These are phyloP conservation scores for Sphagnum contortum DNA, from an alignment of 225 moss, liverwort and hornwort genomes.

Conservation along the genomic window DNA sequence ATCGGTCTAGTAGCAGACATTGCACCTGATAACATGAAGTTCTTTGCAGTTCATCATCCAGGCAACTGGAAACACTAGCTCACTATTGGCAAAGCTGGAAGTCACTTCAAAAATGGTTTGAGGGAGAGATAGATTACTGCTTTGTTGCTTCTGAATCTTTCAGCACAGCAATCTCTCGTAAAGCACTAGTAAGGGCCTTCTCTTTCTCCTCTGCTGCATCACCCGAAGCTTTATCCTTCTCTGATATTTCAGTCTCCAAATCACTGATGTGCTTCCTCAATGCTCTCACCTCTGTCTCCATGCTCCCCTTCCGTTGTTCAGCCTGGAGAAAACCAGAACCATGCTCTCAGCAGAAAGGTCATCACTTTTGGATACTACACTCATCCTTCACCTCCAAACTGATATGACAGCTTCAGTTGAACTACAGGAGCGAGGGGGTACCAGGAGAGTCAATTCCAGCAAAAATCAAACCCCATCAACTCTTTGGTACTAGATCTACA, in stretches of 20 bases:
- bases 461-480: too few relatives aligned
- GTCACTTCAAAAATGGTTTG: not conserved
- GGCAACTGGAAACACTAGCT: too few relatives aligned
- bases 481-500: too few relatives aligned
- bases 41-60: too few relatives aligned
- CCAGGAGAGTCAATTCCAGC: too few relatives aligned
- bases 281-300: conserved; percentile 60
- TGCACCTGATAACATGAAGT: too few relatives aligned
- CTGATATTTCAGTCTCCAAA: conserved; percentile 50
- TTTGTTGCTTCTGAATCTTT: conserved; percentile 42
- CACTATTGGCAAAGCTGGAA: too few relatives aligned
- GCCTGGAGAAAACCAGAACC: conserved; percentile 30
- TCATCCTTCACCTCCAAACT: too few relatives aligned
- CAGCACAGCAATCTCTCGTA: conserved; percentile 46
- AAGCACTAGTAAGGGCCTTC: conserved; percentile 33
- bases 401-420: too few relatives aligned
- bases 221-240: conserved; percentile 52
- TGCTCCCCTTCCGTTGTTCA: conserved; percentile 69
- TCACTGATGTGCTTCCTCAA: conserved; percentile 40
- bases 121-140: conserved; percentile 27
- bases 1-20: too few relatives aligned
- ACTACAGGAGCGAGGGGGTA: too few relatives aligned
- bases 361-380: too few relatives aligned
- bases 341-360: not conserved
- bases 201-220: conserved; percentile 56